These are phyloP conservation scores for Emmonsiellopsis sp. DNA, from an alignment of 2,329 filamentous ascomycete genomes.

Conservation along the genomic window DNA sequence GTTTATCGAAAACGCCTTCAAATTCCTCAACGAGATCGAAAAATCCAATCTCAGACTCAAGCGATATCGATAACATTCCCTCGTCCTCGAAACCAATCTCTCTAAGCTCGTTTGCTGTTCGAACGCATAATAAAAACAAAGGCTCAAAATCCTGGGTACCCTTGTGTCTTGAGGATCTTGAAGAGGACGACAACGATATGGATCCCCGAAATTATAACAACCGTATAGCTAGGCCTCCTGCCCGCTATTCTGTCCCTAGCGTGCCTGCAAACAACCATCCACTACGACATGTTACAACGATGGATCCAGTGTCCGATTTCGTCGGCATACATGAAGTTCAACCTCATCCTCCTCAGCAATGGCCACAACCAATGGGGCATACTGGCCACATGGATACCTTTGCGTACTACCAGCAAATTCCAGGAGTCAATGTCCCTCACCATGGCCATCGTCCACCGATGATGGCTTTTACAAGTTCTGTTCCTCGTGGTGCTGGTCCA, in stretches of 20 bases:
- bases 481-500: constrained; percentile 2
- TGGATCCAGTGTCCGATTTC: neutral
- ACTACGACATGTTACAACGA: constrained; percentile 8
- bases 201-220: constrained; percentile 3
- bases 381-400: neutral
- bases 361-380: neutral
- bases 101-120: neutral
- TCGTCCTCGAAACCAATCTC: constrained; percentile 4
- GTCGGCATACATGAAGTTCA: neutral
- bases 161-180: constrained; percentile 6
- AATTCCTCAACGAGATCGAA: neutral
- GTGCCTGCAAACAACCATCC: constrained; percentile 3
- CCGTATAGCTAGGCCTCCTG: constrained; percentile 8
- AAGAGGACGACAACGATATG: constrained; percentile 4
- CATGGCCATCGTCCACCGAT: neutral
- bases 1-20: neutral
- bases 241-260: neutral
- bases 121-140: constrained; percentile 10
- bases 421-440: neutral
- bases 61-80: constrained; percentile 1
- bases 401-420: neutral
- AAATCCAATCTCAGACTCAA: constrained; percentile 2
- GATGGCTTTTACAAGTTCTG: neutral
- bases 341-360: neutral
- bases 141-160: constrained; percentile 13